Evolutionary conservation across 2,329 filamentous ascomycete genomes (phyloP), one percentile per base, ranked within the genome.

Genomic region (Grosmannia huntii): DNA sequence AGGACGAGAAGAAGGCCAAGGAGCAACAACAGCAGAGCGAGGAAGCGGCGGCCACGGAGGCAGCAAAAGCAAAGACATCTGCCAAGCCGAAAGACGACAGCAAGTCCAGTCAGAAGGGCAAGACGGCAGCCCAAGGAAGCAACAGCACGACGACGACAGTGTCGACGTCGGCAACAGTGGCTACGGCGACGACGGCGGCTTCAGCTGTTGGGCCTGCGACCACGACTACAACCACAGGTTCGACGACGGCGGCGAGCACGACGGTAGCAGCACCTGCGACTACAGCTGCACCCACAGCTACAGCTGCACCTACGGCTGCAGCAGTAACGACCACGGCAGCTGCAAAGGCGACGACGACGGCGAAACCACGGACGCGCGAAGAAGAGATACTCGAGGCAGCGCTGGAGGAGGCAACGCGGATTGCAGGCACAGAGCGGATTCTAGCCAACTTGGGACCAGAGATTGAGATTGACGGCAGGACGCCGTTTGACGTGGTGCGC

Each of bases 401-500:
- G 27, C 53, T 60, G 56, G 51, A 52, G 7, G 57, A 59, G 28
- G 61, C 58, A 3, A 52, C 41, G 4, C 46, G 56, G 4, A 33
- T 60, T 2, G 56, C 58, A 5, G 61, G 58, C 11, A 57, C 59
- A 21, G 52, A 57, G 16, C 49, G 53, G 28, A 46, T 55, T 25
- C 12, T 53, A 14, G 36, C n/a, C 11, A 23, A 27, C 19, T 1
- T 11, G 50, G 27, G 2, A 27, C n/a, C 11, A 19, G 31, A 23
- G 25, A 19, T 33, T 27, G 36, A 21, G 5, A 16, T 7, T 25
- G 25, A 50, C 14, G 56, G 59, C 23, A 50, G 50, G 51, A 38
- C 59, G 28, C 33, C 61, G 1, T 52, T 55, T 41, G 59, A 53
- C 57, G 64, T 55, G 64, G 66, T 62, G n/a, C 57, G 59, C 31